Evolutionary conservation across 139 green algal species (phyloP).

Genomic region (Coccomyxa sp.): DNA sequence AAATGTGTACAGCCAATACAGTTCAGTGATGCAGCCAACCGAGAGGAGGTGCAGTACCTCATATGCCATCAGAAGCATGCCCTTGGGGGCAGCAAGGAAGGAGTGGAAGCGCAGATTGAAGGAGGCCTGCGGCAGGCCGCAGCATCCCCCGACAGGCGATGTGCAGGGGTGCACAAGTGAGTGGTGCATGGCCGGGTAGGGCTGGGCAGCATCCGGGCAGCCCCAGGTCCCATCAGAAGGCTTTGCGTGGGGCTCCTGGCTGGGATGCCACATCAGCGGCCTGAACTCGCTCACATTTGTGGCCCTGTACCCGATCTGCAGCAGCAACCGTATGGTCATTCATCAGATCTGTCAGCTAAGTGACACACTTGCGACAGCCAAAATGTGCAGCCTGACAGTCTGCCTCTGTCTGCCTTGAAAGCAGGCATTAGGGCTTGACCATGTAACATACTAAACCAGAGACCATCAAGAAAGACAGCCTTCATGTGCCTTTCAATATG

Average conservation of each 20-base stretch:
- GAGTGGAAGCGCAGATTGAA: conserved; percentile 3
- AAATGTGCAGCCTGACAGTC: too few relatives aligned
- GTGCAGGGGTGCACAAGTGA: conserved; percentile 8
- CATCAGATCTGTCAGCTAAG: not conserved
- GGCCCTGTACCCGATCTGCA: not conserved
- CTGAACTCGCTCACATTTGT: not conserved
- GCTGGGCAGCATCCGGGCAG: not conserved
- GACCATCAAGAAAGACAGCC: not conserved
- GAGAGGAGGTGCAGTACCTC: not conserved
- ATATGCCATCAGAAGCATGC: conserved; percentile 6
- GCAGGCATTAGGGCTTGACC: not conserved
- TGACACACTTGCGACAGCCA: not conserved
- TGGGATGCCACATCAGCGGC: not conserved
- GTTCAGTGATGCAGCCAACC: not conserved
- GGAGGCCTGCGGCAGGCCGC: not conserved
- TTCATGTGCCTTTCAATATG: not conserved
- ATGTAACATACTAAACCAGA: not conserved
- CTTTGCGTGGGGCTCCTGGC: not conserved
- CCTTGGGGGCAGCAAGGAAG: not conserved
- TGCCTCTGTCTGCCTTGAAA: too few relatives aligned
- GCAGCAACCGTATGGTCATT: not conserved
- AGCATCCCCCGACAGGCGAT: not conserved
- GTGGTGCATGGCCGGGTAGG: conserved; percentile 3
- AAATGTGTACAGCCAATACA: not conserved
- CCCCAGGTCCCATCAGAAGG: not conserved